These are phyloP conservation scores for Sugiyamaella floridensis DNA, from an alignment of 805 yeast species.

Conservation along the genomic window DNA sequence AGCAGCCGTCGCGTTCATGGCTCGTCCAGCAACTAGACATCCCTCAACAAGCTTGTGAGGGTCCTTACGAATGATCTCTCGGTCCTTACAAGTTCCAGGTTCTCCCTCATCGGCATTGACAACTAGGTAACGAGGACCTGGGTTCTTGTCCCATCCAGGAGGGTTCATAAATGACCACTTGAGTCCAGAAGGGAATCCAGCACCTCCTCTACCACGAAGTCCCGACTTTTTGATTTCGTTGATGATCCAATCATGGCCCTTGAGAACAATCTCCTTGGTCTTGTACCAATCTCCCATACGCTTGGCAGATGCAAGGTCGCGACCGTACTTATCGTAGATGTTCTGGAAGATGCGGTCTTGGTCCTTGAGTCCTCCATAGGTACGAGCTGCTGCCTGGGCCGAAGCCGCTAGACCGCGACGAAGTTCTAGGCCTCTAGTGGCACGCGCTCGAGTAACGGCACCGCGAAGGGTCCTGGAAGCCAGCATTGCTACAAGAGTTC, in stretches of 20 bases:
- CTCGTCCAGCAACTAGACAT: slow-evolving; percentile 83
- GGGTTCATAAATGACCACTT: slow-evolving; percentile 95
- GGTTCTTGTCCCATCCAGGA: slow-evolving; percentile 88
- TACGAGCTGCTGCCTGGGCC: slow-evolving; percentile 25
- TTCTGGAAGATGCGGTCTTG: slow-evolving; percentile 85
- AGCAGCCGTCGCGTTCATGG: slow-evolving; percentile 90
- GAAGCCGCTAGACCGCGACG: slow-evolving; percentile 4
- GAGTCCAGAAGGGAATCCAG: slow-evolving; percentile 86
- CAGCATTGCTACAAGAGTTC: not conserved
- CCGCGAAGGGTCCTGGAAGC: not conserved
- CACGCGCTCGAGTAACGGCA: not conserved
- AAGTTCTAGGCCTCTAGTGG: not conserved
- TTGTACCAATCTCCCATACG: slow-evolving; percentile 89
- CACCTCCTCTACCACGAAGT: slow-evolving; percentile 88
- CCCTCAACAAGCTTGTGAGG: slow-evolving; percentile 91
- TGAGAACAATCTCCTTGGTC: slow-evolving; percentile 74
- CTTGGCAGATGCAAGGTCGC: slow-evolving; percentile 64
- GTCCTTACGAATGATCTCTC: slow-evolving; percentile 85
- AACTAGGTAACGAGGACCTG: slow-evolving; percentile 82
- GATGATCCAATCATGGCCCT: slow-evolving; percentile 87
- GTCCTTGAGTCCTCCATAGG: slow-evolving; percentile 71
- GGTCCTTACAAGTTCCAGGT: slow-evolving; percentile 90
- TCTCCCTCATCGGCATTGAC: slow-evolving; percentile 94
- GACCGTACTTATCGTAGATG: slow-evolving; percentile 67
- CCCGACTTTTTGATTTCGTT: slow-evolving; percentile 82